Evolutionary conservation across 2,329 filamentous ascomycete genomes (phyloP).

Genomic region (Nannizzia gypsea): DNA sequence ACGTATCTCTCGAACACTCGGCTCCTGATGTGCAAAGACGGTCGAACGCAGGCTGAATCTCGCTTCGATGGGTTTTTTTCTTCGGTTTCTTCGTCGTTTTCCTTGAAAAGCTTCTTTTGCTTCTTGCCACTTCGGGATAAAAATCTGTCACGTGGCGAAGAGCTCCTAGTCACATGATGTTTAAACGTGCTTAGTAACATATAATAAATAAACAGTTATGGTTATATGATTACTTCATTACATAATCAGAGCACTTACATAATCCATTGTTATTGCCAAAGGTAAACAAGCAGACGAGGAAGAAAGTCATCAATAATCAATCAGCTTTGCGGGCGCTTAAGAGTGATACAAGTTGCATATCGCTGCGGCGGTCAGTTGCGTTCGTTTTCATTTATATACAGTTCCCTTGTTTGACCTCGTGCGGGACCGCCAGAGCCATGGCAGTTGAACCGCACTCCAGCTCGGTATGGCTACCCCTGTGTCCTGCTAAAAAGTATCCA

Average conservation of each 20-base stretch:
- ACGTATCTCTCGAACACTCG: background rate
- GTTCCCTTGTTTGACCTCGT: background rate
- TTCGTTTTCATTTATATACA: background rate
- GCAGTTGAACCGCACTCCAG: slow-evolving; percentile 1
- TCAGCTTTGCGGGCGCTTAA: too few species aligned
- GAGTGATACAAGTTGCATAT: background rate
- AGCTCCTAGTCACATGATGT: background rate
- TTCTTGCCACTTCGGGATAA: background rate
- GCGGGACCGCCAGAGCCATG: background rate
- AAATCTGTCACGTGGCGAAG: background rate
- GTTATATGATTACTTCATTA: too few species aligned
- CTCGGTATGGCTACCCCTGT: background rate
- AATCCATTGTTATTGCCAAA: too few species aligned
- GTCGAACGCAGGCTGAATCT: background rate
- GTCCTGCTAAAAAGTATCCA: background rate
- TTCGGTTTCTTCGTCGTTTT: background rate
- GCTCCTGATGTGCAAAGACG: too few species aligned
- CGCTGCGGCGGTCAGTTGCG: background rate
- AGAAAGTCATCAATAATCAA: too few species aligned
- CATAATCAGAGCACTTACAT: too few species aligned
- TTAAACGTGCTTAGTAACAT: background rate
- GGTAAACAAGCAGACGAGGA: too few species aligned
- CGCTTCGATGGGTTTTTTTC: background rate
- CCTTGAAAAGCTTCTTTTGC: background rate
- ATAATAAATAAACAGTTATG: too few species aligned